Conservation (phyloP, 2,329 filamentous ascomycete species). For the Colletotrichum theobromicola region DNA sequence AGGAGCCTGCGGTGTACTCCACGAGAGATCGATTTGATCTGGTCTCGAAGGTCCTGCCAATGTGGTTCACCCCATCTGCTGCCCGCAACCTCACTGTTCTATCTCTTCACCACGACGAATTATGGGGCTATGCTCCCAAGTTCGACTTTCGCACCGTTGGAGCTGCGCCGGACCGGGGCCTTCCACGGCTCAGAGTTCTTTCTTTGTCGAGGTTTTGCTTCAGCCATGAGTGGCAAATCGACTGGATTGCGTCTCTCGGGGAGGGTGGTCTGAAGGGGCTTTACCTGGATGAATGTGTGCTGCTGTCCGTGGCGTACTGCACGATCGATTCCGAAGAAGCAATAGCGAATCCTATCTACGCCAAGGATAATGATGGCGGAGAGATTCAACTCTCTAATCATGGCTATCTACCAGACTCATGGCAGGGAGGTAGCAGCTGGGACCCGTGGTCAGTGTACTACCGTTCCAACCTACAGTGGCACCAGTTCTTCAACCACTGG, state of each 20-base stretch:
- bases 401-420: neutral
- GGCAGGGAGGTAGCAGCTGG: neutral
- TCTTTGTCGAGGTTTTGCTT: conserved; percentile 46
- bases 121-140: conserved; percentile 45
- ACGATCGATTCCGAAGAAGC: neutral
- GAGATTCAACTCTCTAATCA: neutral
- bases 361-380: neutral
- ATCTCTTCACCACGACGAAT: conserved; percentile 39
- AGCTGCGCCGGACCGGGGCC: conserved; percentile 8
- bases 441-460: neutral
- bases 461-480: neutral
- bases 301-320: neutral
- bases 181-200: conserved; percentile 44
- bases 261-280: conserved; percentile 43
- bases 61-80: conserved; percentile 26
- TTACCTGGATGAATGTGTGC: conserved; percentile 45
- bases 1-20: neutral
- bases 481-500: neutral
- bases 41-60: conserved; percentile 24
- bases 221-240: conserved; percentile 48
- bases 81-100: conserved; percentile 35
- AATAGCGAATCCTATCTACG: neutral
- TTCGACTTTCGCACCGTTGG: conserved; percentile 34
- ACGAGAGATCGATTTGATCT: neutral
- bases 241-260: conserved; percentile 47